A percentile compares a stretch with the other conserved stretches of the same genome.
Conservation (phyloP, 306 rosid species). For the Fagus crenata region DNA sequence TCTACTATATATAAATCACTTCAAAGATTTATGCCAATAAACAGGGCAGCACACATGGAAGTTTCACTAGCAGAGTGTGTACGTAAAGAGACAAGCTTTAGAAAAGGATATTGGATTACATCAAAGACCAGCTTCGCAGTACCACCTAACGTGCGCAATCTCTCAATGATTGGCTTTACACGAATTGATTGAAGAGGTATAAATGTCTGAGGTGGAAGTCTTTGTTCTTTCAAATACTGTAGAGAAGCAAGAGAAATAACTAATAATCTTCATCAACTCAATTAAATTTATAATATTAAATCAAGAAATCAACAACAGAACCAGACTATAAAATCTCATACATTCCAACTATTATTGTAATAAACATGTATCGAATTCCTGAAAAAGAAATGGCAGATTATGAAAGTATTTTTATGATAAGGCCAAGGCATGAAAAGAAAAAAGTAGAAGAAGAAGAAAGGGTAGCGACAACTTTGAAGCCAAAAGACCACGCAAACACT, state of each 20-base stretch:
- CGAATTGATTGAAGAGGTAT: constrained; percentile 96
- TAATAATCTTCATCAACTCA: constrained; percentile 11
- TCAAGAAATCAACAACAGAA: not conserved
- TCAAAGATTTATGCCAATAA: not conserved
- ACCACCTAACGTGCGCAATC: constrained; percentile 84
- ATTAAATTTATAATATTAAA: not conserved
- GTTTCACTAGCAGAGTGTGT: constrained; percentile 7
- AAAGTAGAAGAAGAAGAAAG: not conserved
- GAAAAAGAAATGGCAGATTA: no score
- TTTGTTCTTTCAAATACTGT: constrained; percentile 99
- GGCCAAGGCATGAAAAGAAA: not conserved
- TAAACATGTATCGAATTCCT: no score
- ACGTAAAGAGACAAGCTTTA: constrained; percentile 11
- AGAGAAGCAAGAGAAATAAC: constrained; percentile 32
- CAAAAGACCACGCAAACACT: not conserved
- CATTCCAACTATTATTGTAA: no score
- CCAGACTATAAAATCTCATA: not conserved
- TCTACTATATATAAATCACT: not conserved
- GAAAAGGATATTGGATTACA: constrained; percentile 93
- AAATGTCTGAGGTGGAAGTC: constrained; percentile 99
- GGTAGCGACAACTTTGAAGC: no score
- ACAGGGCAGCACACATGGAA: constrained; percentile 15
- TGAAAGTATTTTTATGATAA: not conserved
- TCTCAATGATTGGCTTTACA: constrained; percentile 88
- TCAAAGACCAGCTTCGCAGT: constrained; percentile 84